Evolutionary conservation across 306 rosid genomes (phyloP).

Genomic region (Betula pendula): DNA sequence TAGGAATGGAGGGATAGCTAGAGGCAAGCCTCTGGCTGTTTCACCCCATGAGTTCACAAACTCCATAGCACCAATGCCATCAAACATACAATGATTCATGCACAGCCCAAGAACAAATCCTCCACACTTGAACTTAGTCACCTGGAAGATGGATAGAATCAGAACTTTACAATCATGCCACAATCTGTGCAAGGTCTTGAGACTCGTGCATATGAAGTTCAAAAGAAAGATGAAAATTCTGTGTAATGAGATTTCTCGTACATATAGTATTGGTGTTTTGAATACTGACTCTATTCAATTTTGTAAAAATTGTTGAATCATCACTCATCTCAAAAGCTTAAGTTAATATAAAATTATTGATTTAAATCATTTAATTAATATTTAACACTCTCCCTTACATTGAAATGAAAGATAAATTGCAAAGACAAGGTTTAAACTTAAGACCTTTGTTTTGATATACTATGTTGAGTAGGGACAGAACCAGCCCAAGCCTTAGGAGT

Average conservation of each 20-base stretch:
- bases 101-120: constrained; percentile 81
- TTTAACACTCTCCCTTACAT: no score
- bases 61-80: constrained; percentile 85
- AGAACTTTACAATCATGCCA: constrained; percentile 6
- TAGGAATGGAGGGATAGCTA: constrained; percentile 56
- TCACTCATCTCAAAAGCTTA: no score
- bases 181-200: not conserved
- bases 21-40: constrained; percentile 65
- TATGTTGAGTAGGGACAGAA: no score
- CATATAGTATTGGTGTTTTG: not conserved
- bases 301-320: not conserved
- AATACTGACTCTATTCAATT: not conserved
- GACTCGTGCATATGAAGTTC: not conserved
- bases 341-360: no score
- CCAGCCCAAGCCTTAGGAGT: no score
- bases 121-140: constrained; percentile 87
- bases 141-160: constrained; percentile 43
- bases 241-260: not conserved
- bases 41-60: constrained; percentile 91
- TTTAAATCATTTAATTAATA: no score
- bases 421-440: no score
- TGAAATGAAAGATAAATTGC: no score
- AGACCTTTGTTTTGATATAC: no score
- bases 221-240: constrained; percentile 1
- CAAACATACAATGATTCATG: constrained; percentile 85